Evolutionary conservation across 441 rosid genomes (phyloP).

Genomic region (Metrosideros polymorpha): DNA sequence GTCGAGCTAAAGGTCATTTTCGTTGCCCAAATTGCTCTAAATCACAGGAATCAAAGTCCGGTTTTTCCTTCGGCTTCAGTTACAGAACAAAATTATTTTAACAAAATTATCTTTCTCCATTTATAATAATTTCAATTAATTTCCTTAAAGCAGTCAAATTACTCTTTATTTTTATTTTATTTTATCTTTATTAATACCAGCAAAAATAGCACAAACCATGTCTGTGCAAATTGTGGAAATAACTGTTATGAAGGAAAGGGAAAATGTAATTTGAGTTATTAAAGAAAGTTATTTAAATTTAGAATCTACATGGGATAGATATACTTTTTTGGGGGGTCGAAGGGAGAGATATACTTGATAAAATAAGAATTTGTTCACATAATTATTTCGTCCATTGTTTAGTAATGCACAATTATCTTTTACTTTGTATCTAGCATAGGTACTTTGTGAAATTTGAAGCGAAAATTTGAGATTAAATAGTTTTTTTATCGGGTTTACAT

Average conservation of each 20-base stretch:
- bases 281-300: background rate
- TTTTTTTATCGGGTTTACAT: background rate
- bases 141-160: too few species aligned
- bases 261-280: background rate
- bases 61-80: background rate
- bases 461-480: background rate
- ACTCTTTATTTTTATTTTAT: too few species aligned
- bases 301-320: background rate
- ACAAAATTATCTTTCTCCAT: too few species aligned
- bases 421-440: background rate
- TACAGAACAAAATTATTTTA: background rate
- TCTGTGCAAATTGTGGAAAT: background rate
- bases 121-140: too few species aligned
- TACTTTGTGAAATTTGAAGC: background rate
- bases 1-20: slow-evolving; percentile 65
- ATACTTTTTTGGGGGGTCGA: too few species aligned
- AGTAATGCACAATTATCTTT: background rate
- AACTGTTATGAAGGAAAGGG: background rate
- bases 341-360: background rate
- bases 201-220: background rate
- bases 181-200: background rate
- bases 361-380: background rate
- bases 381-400: background rate
- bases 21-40: slow-evolving; percentile 59
- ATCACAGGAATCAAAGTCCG: background rate